A percentile compares a stretch with the other conserved stretches of the same genome.
phyloP scores from a whole-genome alignment of 805 yeast species.

The Metschnikowia shivogae region DNA sequence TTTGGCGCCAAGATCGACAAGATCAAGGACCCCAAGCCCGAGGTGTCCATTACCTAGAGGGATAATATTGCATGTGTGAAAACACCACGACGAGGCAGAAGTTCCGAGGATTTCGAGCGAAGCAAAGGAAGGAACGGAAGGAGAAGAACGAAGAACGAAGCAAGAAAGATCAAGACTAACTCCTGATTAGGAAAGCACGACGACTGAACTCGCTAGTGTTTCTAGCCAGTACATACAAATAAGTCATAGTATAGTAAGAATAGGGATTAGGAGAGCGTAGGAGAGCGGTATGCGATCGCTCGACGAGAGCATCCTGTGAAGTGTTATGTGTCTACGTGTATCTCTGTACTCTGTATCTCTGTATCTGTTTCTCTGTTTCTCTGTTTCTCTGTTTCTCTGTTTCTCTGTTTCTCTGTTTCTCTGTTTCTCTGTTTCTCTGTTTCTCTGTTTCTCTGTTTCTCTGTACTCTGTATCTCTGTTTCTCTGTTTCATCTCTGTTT shows the following conservation, averaged over 20 bases:
- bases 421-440: too few species aligned
- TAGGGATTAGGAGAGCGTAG: too few species aligned
- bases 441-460: too few species aligned
- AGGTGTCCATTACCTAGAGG: conserved; percentile 25
- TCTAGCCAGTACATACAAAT: too few species aligned
- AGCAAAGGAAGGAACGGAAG: neutral
- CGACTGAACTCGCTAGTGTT: too few species aligned
- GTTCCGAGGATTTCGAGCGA: neutral
- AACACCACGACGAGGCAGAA: neutral
- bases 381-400: too few species aligned
- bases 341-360: neutral
- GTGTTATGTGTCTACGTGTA: too few species aligned
- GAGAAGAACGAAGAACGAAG: neutral
- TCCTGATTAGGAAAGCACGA: neutral
- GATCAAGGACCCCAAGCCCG: conserved; percentile 45
- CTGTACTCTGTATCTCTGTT: too few species aligned
- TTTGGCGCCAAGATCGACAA: conserved; percentile 67
- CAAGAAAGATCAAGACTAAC: neutral
- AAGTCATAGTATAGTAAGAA: too few species aligned
- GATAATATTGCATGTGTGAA: conserved; percentile 12
- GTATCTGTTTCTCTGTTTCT: neutral
- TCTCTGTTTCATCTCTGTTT: too few species aligned
- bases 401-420: too few species aligned
- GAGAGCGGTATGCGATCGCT: too few species aligned
- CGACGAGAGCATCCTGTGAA: neutral